Percentiles rank a stretch among this genome's conserved stretches.
Conservation (phyloP, 2,329 filamentous ascomycete species). For the Ceratocystis colombiana region DNA sequence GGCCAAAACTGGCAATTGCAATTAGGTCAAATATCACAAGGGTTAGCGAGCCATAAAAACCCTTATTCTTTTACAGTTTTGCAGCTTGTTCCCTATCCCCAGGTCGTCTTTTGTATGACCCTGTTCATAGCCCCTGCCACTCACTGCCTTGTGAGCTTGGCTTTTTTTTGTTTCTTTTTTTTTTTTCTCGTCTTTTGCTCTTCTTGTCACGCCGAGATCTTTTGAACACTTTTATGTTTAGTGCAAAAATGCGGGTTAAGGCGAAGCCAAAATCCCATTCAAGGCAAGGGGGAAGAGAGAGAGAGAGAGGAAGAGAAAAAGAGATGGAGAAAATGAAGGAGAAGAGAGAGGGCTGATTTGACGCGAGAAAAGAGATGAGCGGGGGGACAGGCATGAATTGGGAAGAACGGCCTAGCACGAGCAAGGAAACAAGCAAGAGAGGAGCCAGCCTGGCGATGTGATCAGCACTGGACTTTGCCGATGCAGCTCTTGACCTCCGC, state of each 20-base stretch:
- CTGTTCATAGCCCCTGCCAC: background rate
- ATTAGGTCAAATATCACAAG: background rate
- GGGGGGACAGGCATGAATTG: background rate
- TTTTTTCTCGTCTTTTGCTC: background rate
- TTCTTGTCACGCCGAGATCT: conserved; percentile 8
- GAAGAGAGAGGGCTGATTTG: background rate
- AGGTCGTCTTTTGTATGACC: background rate
- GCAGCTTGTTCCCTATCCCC: background rate
- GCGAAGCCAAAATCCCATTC: conserved; percentile 10
- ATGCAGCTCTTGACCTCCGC: background rate
- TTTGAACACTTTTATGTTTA: conserved; percentile 13
- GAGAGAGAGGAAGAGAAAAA: background rate
- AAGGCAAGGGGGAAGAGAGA: conserved; percentile 3
- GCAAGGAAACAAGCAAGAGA: background rate
- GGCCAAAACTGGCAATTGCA: too few species aligned
- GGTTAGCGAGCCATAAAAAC: background rate
- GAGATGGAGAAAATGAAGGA: background rate
- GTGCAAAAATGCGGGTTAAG: conserved; percentile 5
- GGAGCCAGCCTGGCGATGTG: background rate
- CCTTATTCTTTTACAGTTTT: background rate
- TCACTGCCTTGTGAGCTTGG: conserved; percentile 9
- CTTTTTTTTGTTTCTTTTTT: background rate
- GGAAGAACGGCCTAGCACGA: background rate
- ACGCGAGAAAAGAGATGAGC: background rate
- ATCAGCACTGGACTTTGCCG: background rate